Percentiles rank a stretch among this genome's conserved stretches.
Conservation (phyloP, 2,329 filamentous ascomycete genomes). For the Lachnellula subtilissima region DNA sequence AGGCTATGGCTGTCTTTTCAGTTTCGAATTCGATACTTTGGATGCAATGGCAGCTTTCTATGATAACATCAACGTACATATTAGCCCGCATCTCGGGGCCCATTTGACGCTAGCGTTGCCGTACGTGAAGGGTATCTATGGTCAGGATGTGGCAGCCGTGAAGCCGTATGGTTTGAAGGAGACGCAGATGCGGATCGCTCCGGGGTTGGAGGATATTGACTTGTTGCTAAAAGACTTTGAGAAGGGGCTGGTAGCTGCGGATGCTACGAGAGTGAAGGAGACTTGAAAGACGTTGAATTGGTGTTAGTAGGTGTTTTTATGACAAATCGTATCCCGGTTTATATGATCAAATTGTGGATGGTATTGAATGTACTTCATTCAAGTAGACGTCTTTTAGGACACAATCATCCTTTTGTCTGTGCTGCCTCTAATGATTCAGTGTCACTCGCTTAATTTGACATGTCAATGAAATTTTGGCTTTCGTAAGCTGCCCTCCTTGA, state of each 20-base stretch:
- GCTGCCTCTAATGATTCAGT: too few species aligned
- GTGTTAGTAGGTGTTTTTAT: too few species aligned
- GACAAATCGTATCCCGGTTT: too few species aligned
- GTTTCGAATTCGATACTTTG: constrained; percentile 44
- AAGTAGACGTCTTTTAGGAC: too few species aligned
- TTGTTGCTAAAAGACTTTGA: constrained; percentile 18
- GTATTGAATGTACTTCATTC: too few species aligned
- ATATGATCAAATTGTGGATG: too few species aligned
- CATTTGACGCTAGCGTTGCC: constrained; percentile 45
- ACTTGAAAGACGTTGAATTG: neutral
- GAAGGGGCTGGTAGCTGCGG: constrained; percentile 15
- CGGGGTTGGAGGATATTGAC: constrained; percentile 21
- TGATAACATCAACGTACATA: constrained; percentile 43
- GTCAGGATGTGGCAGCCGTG: constrained; percentile 14
- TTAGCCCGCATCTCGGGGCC: constrained; percentile 50
- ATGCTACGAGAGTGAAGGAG: constrained; percentile 2
- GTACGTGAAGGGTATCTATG: constrained; percentile 21
- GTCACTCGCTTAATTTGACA: too few species aligned
- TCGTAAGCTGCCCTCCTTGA: too few species aligned
- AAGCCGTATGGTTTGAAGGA: constrained; percentile 11
- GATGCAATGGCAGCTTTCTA: constrained; percentile 44
- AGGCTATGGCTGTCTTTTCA: constrained; percentile 52
- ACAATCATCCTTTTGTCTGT: too few species aligned
- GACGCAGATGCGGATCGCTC: constrained; percentile 18
- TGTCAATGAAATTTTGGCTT: too few species aligned